These are phyloP conservation scores for Medicago arabica DNA, from an alignment of 306 rosid genomes.

Conservation along the genomic window DNA sequence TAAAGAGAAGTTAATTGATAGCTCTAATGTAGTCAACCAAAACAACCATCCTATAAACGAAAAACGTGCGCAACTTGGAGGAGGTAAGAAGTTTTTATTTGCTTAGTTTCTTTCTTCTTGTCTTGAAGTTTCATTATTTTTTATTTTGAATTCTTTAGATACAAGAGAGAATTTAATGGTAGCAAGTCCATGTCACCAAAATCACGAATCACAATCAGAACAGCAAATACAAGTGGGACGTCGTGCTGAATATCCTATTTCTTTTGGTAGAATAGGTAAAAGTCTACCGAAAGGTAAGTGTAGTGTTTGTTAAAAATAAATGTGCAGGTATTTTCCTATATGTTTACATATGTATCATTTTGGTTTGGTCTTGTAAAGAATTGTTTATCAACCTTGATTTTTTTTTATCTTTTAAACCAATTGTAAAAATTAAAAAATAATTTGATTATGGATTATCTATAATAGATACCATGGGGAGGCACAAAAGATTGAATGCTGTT, in stretches of 20 bases:
- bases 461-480: slow-evolving; percentile 6
- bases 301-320: not conserved
- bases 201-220: not conserved
- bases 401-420: not conserved
- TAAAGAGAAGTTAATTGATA: slow-evolving; percentile 5
- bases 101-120: not conserved
- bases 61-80: slow-evolving; percentile 6
- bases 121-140: slow-evolving; percentile 10
- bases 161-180: slow-evolving; percentile 12
- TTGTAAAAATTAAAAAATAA: not conserved
- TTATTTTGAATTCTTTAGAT: not conserved
- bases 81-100: not conserved
- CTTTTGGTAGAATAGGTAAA: not conserved
- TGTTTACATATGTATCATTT: not conserved
- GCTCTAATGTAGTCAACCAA: slow-evolving; percentile 9
- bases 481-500: not conserved
- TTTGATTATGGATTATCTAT: not conserved
- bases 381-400: not conserved
- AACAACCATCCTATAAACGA: not conserved
- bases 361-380: not conserved
- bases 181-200: not conserved
- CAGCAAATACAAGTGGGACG: slow-evolving; percentile 6
- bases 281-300: not conserved
- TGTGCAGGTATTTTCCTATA: slow-evolving; percentile 3
- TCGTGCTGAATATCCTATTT: not conserved